These are phyloP conservation scores for Chrysochromulina parva DNA, from an alignment of 78 protist species.

Conservation along the genomic window DNA sequence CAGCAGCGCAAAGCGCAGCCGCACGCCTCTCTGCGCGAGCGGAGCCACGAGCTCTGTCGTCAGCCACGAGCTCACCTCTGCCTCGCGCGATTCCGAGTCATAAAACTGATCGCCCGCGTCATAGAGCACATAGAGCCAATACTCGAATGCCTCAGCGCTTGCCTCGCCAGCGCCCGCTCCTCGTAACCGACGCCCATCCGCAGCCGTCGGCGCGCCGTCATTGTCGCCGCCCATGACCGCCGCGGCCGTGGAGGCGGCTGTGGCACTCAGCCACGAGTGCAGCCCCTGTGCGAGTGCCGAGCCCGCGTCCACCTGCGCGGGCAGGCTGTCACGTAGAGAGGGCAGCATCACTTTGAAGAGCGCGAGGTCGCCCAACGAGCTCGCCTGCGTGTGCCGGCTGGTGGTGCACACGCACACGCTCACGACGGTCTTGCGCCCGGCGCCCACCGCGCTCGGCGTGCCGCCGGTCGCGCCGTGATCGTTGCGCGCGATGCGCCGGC, in stretches of 20 bases:
- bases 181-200: background rate
- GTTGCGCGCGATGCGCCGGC: background rate
- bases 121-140: background rate
- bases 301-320: too few relatives aligned
- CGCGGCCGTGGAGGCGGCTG: too few relatives aligned
- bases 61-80: background rate
- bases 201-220: background rate
- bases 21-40: background rate
- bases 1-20: background rate
- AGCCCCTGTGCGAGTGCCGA: too few relatives aligned
- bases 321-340: background rate
- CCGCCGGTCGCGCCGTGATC: background rate
- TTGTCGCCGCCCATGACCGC: too few relatives aligned
- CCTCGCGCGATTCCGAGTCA: background rate
- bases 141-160: background rate
- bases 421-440: background rate
- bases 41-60: background rate
- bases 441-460: background rate
- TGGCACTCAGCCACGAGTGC: too few relatives aligned
- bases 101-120: constrained; percentile 13
- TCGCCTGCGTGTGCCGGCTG: background rate
- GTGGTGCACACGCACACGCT: background rate
- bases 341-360: background rate
- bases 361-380: background rate
- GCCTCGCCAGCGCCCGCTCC: too few relatives aligned